Evolutionary conservation across 352 stramenopile species (phyloP).

Genomic region (Pilasporangium apinafurcum): DNA sequence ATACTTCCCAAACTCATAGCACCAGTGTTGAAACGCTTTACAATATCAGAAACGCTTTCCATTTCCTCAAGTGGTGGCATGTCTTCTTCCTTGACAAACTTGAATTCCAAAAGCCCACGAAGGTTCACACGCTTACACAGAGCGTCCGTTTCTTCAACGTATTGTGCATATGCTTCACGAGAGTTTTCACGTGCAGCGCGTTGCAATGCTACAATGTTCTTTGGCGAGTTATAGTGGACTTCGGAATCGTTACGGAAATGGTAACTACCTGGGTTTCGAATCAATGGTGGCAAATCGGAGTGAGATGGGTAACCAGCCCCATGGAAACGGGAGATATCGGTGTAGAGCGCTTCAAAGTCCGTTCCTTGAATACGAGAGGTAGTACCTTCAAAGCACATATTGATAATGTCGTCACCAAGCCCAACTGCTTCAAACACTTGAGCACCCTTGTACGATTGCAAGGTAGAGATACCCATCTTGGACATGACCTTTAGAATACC

Average conservation of each 20-base stretch:
- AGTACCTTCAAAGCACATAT: slow-evolving; percentile 82
- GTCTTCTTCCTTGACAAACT: slow-evolving; percentile 86
- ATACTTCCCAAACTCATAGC: slow-evolving; percentile 96
- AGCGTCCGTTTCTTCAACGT: slow-evolving; percentile 88
- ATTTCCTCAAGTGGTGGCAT: slow-evolving; percentile 91
- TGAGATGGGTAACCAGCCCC: slow-evolving; percentile 83
- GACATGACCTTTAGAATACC: slow-evolving; percentile 80
- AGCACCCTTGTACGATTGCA: slow-evolving; percentile 94
- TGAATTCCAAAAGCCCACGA: slow-evolving; percentile 93
- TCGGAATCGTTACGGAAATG: slow-evolving; percentile 94
- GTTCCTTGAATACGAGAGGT: slow-evolving; percentile 89
- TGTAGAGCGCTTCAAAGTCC: slow-evolving; percentile 94
- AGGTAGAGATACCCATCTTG: slow-evolving; percentile 96
- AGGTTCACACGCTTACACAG: slow-evolving; percentile 87
- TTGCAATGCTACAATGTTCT: slow-evolving; percentile 94
- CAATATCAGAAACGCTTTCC: slow-evolving; percentile 90
- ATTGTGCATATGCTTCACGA: slow-evolving; percentile 90
- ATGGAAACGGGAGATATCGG: slow-evolving; percentile 92
- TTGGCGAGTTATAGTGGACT: slow-evolving; percentile 94
- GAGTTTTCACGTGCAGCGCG: slow-evolving; percentile 90
- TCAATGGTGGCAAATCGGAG: slow-evolving; percentile 69
- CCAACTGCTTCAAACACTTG: slow-evolving; percentile 96
- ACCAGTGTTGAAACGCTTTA: slow-evolving; percentile 95
- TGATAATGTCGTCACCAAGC: slow-evolving; percentile 90
- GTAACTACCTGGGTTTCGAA: slow-evolving; percentile 94